Base-by-base conservation (phyloP, 129 eudicot genomes). In the carrot (Daucus carota) region DNA sequence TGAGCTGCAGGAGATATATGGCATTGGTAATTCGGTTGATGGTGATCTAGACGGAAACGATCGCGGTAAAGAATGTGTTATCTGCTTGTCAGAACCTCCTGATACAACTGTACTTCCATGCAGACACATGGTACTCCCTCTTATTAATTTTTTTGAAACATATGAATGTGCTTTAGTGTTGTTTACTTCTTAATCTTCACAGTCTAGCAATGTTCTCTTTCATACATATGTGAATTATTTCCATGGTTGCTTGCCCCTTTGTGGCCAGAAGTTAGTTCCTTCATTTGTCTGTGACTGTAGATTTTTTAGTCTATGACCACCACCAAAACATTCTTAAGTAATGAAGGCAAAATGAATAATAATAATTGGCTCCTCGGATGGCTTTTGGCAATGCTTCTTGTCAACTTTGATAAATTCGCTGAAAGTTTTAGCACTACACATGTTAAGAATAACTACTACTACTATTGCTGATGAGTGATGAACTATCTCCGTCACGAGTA, bases 51-150 rank as follows among this genome's bases (percentile, higher is more conserved):
- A 93, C 54, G 92, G 83, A 22, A 91, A 86, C 81, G 97, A 91
- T 84, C 94, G 96, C 24, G 99, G 99, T 28, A 91, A 95, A 85
- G 99, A 91, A 81, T 95, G 99, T 81, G 99, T 95, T 46, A 89
- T 95, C 68, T 95, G 99, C 88, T 85, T 95, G 76, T 91, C 99
- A 9, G 99, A 89, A 86, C 99, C 99, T 50, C 83, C 92, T 41
- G 97, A 95, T 74, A 95, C 97, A 9, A 90, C 97, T 47, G 97
- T 95, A 67, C 96, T 95, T 41, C 99, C 97, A 13, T 95, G 99
- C 74, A 90, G 99, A 67, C 99, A 95, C 83, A 95, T 95, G 99
- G 97, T 91, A 89, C 72, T 18, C 73, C 16, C 79, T 36, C 36
- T 73, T 6, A 8, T 22, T 34, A 14, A 34, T 2, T 69, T 41